Base-by-base conservation (phyloP, 495 filamentous ascomycete genomes). In the Penicillium goetzii region DNA sequence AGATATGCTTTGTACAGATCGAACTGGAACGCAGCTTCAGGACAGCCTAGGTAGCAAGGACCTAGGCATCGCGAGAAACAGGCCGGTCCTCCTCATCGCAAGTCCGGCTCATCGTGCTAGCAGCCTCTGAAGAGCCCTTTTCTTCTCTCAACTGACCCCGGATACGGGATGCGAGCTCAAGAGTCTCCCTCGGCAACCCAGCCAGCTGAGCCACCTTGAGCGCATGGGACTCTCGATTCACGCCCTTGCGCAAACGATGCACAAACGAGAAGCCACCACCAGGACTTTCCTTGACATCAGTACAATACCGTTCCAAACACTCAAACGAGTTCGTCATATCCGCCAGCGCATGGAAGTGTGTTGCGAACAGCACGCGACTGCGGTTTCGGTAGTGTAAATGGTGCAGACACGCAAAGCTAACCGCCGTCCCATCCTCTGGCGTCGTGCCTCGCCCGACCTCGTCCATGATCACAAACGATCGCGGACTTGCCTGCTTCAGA, bases 401-500 rank as follows among this genome's bases (percentile, higher is more conserved):
- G 66, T 94, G 84, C 38, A 99, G 78, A 69, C 87, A 90, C 1
- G 95, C 95, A 71, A 91, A 97, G 8, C 92, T 92, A 12, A 99
- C 87, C 2, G 95, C 96, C 11, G 88, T 82, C 4, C 95, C 96
- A 70, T 97, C 96, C 62, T 91, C 87, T 1, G 95, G 92, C 3
- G 93, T 96, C 10, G 96, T 99, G 2, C 95, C 95, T 23, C 95
- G 85, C 0, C 95, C 95, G 21, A 99, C 88, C 78, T 99, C 95
- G 72, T 99, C 95, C 94, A 99, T 98, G 70, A 99, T 92, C n/a
- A 98, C 95, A 65, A 99, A 93, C 0, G 88, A 85, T 10, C 80
- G 78, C 15, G 76, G 59, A 0, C 76, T 84, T 4, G 81, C 82
- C 53, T 86, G 79, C 33, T 80, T 81, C 45, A 85, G 71, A 19